Evolutionary conservation across 2,329 filamentous ascomycete species (phyloP).

Genomic region (Xylaria sp.): DNA sequence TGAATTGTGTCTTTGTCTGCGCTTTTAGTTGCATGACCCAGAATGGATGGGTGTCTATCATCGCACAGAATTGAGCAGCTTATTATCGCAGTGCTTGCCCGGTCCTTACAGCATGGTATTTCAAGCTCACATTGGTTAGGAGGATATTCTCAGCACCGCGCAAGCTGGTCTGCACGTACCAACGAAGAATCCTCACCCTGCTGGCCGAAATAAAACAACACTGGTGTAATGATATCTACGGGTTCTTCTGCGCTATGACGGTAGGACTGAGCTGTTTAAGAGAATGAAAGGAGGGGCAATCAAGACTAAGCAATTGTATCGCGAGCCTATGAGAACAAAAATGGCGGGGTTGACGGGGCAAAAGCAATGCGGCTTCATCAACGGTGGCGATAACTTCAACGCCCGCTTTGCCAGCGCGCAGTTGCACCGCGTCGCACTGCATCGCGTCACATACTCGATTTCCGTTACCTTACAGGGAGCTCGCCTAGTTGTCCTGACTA

Average conservation of each 20-base stretch:
- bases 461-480: slow-evolving; percentile 2
- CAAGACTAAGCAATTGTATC: not conserved
- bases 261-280: not conserved
- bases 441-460: slow-evolving; percentile 7
- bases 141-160: not conserved
- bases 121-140: not conserved
- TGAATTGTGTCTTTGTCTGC: too few relatives aligned
- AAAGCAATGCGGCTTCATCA: slow-evolving; percentile 7
- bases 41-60: too few relatives aligned
- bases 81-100: not conserved
- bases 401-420: not conserved
- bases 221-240: not conserved
- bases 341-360: not conserved
- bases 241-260: not conserved
- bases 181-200: not conserved
- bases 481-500: slow-evolving; percentile 9
- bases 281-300: not conserved
- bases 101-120: not conserved
- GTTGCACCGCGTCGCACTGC: not conserved
- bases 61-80: not conserved
- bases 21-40: too few relatives aligned
- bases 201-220: not conserved
- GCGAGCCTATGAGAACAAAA: not conserved
- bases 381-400: not conserved
- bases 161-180: not conserved